Evolutionary conservation across 352 stramenopile genomes (phyloP).

Genomic region (Globisporangium ultimum): DNA sequence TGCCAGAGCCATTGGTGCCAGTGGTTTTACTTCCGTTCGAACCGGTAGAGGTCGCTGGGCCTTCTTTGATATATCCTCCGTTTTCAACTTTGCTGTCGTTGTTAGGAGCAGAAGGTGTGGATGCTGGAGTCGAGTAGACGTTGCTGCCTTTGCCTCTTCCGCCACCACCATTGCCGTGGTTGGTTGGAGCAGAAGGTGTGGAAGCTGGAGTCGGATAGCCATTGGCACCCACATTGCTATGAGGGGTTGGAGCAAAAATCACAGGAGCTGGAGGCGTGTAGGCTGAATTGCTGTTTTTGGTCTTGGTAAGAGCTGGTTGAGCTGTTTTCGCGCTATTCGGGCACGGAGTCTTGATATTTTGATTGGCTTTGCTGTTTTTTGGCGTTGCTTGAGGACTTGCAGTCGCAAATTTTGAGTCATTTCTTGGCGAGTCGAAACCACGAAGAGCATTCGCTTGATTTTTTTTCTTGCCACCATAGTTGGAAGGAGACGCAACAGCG

Average conservation of each 20-base stretch:
- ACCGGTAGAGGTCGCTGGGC: too few species aligned
- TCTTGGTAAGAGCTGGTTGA: conserved; percentile 2
- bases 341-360: conserved; percentile 14
- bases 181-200: background rate
- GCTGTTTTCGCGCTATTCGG: conserved; percentile 18
- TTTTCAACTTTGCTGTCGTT: too few species aligned
- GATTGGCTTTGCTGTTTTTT: conserved; percentile 10
- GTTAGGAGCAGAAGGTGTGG: too few species aligned
- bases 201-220: conserved; percentile 8
- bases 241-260: background rate
- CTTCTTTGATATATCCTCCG: too few species aligned
- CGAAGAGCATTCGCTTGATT: conserved; percentile 24
- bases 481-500: conserved; percentile 33
- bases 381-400: conserved; percentile 27
- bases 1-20: background rate
- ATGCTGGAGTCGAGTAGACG: background rate
- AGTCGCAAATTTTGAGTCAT: conserved; percentile 34
- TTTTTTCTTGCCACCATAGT: conserved; percentile 34
- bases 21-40: too few species aligned
- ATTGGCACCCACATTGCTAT: conserved; percentile 4
- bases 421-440: conserved; percentile 33
- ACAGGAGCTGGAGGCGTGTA: background rate
- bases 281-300: background rate
- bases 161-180: conserved; percentile 2
- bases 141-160: conserved; percentile 15